These are phyloP conservation scores for Aspergillus cristatus DNA, from an alignment of 495 filamentous ascomycete species.

Conservation along the genomic window DNA sequence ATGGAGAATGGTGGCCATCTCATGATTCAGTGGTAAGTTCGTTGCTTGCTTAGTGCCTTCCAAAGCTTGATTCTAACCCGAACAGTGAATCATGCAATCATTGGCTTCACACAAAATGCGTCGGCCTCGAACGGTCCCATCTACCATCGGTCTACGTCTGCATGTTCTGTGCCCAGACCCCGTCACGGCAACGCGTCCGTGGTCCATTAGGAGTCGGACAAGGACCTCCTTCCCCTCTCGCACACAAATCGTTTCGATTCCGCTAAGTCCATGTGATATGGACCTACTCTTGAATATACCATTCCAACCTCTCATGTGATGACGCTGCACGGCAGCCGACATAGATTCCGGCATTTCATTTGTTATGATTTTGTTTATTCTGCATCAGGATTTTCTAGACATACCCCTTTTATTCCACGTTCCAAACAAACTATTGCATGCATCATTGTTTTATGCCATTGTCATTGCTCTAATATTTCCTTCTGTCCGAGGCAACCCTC, in stretches of 20 bases:
- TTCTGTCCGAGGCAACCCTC: neutral
- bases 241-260: conserved; percentile 55
- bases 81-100: conserved; percentile 75
- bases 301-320: neutral
- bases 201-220: conserved; percentile 37
- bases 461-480: neutral
- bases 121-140: conserved; percentile 55
- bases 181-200: conserved; percentile 54
- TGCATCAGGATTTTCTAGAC: neutral
- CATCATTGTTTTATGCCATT: neutral
- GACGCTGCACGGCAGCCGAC: neutral
- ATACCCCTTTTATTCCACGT: conserved; percentile 1
- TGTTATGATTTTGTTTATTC: neutral
- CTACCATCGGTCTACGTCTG: conserved; percentile 73
- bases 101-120: conserved; percentile 74
- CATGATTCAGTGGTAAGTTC: conserved; percentile 74
- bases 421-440: too few species aligned
- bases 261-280: conserved; percentile 18
- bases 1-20: conserved; percentile 55
- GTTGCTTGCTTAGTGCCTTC: neutral
- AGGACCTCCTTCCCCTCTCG: conserved; percentile 48
- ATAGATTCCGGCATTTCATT: neutral
- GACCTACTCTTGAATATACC: too few species aligned
- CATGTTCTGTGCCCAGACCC: conserved; percentile 69
- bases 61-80: conserved; percentile 8